Evolutionary conservation across 129 eudicot genomes (phyloP).

Genomic region (Silybum marianum): DNA sequence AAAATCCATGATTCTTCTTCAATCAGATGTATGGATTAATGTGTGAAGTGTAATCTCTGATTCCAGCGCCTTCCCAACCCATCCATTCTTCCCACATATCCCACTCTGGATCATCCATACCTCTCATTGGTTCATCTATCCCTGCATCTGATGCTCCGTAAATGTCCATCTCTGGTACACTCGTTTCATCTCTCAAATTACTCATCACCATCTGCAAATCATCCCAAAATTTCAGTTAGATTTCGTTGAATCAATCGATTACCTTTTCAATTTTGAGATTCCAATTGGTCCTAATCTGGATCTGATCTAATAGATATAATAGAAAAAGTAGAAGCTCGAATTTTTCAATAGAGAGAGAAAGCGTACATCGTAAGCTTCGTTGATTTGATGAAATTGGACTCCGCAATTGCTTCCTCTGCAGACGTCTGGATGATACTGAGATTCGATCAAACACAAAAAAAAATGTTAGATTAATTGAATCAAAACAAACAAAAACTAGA

Average conservation of each 20-base stretch:
- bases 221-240: neutral
- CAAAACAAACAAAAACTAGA: neutral
- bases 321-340: neutral
- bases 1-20: constrained; percentile 14
- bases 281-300: constrained; percentile 5
- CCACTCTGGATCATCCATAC: constrained; percentile 67
- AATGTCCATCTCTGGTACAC: constrained; percentile 28
- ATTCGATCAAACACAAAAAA: constrained; percentile 6
- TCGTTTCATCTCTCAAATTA: constrained; percentile 49
- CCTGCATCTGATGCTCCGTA: constrained; percentile 37
- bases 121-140: constrained; percentile 51
- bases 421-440: constrained; percentile 95
- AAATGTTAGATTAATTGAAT: constrained; percentile 7
- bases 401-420: constrained; percentile 75
- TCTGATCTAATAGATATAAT: neutral
- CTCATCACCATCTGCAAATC: constrained; percentile 64
- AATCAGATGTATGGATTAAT: constrained; percentile 72
- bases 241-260: constrained; percentile 5
- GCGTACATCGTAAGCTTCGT: constrained; percentile 89
- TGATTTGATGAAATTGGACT: constrained; percentile 66
- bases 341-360: neutral
- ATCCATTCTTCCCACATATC: constrained; percentile 90
- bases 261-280: constrained; percentile 15
- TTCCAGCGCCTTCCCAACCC: constrained; percentile 99
- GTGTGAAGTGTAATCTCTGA: constrained; percentile 69